Evolutionary conservation across 1,139 yeast species (phyloP), one percentile per base, ranked within the genome.

Genomic region (Ogataea hybrid): DNA sequence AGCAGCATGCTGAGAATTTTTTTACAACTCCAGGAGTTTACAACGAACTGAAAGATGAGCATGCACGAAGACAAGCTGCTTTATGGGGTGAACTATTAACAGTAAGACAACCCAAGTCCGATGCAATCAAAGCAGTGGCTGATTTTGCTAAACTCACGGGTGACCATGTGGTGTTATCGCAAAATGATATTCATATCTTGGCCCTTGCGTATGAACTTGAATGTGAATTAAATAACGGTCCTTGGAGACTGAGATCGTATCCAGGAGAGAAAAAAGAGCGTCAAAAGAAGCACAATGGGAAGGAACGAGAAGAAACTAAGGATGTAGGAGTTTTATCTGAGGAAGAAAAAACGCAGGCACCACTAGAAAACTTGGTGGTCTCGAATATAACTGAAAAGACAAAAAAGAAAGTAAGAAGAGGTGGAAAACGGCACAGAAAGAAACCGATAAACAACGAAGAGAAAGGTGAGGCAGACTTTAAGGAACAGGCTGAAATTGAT

Each of bases 21-120:
- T 85, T 73, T 61, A 90, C 97, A 11, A 88, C 97, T 1, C 97
- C 97, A 2, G 90, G 96, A 1, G 97, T 94, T 16, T 78, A 75
- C 57, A 71, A 77, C 25, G 99, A 94, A 68, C 80, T 94, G 58
- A 81, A 77, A 58, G 98, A 94, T 67, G 96, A 84, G 51, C 73
- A 76, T 48, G 88, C 94, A 7, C 75, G 96, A 63, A 79, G 77
- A 52, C 92, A 90, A 57, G 68, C 92, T 41, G 65, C 84, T 28
- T 59, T 74, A 4, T 90, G 97, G 96, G 87, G 82, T 28, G 85
- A 82, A 41, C 64, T 63, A 17, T 65, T 84, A 41, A 67, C 70
- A 47, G 65, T 83, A 25, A 77, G 89, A 62, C 97, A 90, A 53
- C 98, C 98, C 3, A 77, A 73, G 46, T 71, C 77, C 5, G 79